Evolutionary conservation across 2,329 filamentous ascomycete species (phyloP).

Genomic region (Canariomyces notabilis): DNA sequence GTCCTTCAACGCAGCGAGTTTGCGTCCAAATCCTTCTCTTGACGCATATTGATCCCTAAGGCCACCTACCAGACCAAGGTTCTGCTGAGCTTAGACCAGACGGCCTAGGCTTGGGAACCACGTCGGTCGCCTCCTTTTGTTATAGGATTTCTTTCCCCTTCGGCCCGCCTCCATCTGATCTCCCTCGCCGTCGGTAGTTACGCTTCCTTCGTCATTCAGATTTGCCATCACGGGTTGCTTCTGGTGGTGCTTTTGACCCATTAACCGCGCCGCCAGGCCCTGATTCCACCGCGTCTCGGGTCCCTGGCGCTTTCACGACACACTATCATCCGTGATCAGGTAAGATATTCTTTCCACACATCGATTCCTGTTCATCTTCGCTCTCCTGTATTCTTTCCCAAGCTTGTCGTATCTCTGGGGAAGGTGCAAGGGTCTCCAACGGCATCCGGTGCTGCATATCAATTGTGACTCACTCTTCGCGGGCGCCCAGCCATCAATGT

Average conservation of each 20-base stretch:
- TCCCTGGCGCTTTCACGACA: constrained; percentile 2
- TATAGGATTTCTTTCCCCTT: constrained; percentile 20
- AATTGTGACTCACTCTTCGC: constrained; percentile 24
- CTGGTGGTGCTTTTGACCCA: not conserved
- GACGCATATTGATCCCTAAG: constrained; percentile 19
- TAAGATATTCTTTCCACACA: not conserved
- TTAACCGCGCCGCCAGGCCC: constrained; percentile 9
- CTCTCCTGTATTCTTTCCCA: not conserved
- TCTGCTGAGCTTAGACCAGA: constrained; percentile 9
- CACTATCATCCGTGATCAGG: not conserved
- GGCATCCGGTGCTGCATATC: constrained; percentile 18
- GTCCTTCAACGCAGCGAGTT: constrained; percentile 14
- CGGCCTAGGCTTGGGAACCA: constrained; percentile 6
- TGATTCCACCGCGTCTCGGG: constrained; percentile 9
- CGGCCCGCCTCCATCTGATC: constrained; percentile 12
- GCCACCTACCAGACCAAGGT: constrained; percentile 12
- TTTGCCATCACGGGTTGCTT: not conserved
- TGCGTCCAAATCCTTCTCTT: constrained; percentile 10
- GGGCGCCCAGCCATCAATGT: constrained; percentile 17
- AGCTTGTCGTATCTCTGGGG: constrained; percentile 4
- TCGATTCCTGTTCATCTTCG: not conserved
- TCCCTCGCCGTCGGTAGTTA: not conserved
- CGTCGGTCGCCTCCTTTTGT: constrained; percentile 6
- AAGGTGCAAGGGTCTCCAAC: constrained; percentile 3
- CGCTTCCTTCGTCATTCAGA: not conserved